Conservation (phyloP, 1,139 yeast species). For the Geotrichum candidum region DNA sequence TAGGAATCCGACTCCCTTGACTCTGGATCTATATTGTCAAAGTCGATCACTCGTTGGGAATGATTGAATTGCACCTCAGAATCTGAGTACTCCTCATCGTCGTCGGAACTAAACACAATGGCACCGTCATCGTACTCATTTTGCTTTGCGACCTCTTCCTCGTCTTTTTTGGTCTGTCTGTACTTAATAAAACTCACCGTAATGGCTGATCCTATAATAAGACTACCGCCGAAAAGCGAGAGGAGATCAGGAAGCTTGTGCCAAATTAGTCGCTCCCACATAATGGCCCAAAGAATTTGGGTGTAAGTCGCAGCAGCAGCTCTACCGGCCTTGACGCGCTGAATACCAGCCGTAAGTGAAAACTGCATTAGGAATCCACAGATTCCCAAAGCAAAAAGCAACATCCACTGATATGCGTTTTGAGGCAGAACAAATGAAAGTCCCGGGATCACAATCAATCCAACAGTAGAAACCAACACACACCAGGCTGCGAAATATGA, state of each 20-base stretch:
- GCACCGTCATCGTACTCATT: background rate
- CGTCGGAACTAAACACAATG: background rate
- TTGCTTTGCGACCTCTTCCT: background rate
- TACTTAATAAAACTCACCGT: conserved; percentile 35
- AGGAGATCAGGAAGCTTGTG: conserved; percentile 64
- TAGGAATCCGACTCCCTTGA: background rate
- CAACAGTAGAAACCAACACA: conserved; percentile 48
- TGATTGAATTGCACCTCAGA: background rate
- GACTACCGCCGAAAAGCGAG: conserved; percentile 60
- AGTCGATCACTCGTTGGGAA: background rate
- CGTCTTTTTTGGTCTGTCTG: conserved; percentile 9
- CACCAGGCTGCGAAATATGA: conserved; percentile 66
- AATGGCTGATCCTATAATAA: conserved; percentile 63
- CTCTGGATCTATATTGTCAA: background rate
- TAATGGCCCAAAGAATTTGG: conserved; percentile 70
- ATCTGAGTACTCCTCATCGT: background rate
- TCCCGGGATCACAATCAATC: conserved; percentile 53
- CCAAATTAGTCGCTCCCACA: conserved; percentile 71
- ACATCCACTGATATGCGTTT: conserved; percentile 55
- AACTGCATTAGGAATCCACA: conserved; percentile 81
- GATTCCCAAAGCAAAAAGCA: conserved; percentile 57
- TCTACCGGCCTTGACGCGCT: conserved; percentile 72
- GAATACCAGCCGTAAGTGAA: conserved; percentile 74
- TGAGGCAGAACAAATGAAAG: conserved; percentile 55
- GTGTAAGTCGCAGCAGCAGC: conserved; percentile 72